These are phyloP conservation scores for Apiospora marii DNA, from an alignment of 2,329 filamentous ascomycete genomes.

Conservation along the genomic window DNA sequence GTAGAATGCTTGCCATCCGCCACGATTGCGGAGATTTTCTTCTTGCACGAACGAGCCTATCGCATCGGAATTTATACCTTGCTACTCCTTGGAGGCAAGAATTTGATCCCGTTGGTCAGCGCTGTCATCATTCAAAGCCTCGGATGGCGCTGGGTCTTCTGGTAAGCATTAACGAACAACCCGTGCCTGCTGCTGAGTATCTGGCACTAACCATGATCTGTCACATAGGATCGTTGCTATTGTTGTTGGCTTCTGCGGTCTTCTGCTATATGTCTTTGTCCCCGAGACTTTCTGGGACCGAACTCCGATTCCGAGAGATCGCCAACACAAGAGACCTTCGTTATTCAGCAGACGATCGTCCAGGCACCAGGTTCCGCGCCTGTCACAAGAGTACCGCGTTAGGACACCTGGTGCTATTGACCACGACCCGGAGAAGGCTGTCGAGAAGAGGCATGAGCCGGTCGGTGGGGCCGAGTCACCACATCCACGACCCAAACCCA, in stretches of 20 bases:
- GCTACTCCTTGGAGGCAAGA: slow-evolving; percentile 88
- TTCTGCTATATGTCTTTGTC: slow-evolving; percentile 86
- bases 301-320: slow-evolving; percentile 61
- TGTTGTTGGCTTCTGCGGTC: slow-evolving; percentile 73
- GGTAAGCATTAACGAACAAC: slow-evolving; percentile 54
- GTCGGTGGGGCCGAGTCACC: not conserved
- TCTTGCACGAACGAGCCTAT: slow-evolving; percentile 91
- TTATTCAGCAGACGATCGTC: slow-evolving; percentile 59
- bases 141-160: slow-evolving; percentile 92
- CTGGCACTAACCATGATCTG: not conserved
- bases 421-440: slow-evolving; percentile 3
- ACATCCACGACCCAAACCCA: not conserved
- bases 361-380: slow-evolving; percentile 11
- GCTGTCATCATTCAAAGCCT: slow-evolving; percentile 81
- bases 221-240: slow-evolving; percentile 77
- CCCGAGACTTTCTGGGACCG: slow-evolving; percentile 97
- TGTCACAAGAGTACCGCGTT: not conserved
- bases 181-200: not conserved
- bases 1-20: slow-evolving; percentile 93
- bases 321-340: slow-evolving; percentile 50
- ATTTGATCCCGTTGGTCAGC: slow-evolving; percentile 85
- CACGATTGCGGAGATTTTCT: slow-evolving; percentile 96
- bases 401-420: not conserved
- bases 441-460: slow-evolving; percentile 29
- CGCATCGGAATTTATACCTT: slow-evolving; percentile 93